Evolutionary conservation across 768 basidiomycete species (phyloP), one percentile per base, ranked within the genome.

Genomic region (Gloeopeniophorella convolvens): DNA sequence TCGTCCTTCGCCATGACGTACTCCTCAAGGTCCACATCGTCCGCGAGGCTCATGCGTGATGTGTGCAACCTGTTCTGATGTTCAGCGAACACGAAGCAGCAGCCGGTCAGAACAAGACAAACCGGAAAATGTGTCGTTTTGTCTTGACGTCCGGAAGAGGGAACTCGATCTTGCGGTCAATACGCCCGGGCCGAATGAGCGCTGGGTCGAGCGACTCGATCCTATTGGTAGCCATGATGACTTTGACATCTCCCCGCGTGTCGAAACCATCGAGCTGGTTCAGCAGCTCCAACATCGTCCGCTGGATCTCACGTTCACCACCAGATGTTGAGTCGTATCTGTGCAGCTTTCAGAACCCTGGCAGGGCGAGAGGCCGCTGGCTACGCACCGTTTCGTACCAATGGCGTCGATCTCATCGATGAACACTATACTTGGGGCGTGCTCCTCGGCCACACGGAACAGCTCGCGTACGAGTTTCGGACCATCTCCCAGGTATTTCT

Each of bases 241-340:
- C 95, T 70, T 98, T 99, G 51, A 99, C 94, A 64, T 98, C 96
- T n/a, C 95, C 95, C 48, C 94, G 83, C 5, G 93, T 93, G 65
- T 99, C 96, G 67, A 99, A 98, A n/a, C 96, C 96, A 61, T 99
- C 96, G 33, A 99, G 77, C 68, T 99, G 96, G 65, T 99, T 99
- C 44, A 99, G 79, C 42, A 99, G 77, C 66, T 99, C 96, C 70
- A 98, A 76, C 96, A 99, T 97, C 13, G 96, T 99, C 51, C 96
- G 82, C 66, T 99, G 96, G 59, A 99, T 98, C 72, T 99, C 96
- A 57, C 95, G 89, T 70, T 99, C 95, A 56, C 96, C 96, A 27
- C 96, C 95, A 2, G 94, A 97, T 46, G 93, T 95, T 18, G 96
- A 98, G 59, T 99, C 96, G 66, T 98, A 99, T 51, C 92, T 96